Percentiles rank a stretch among this genome's conserved stretches.
These are phyloP conservation scores for Magnaporthiopsis incrustans DNA, from an alignment of 2,329 filamentous ascomycete genomes.

Conservation along the genomic window DNA sequence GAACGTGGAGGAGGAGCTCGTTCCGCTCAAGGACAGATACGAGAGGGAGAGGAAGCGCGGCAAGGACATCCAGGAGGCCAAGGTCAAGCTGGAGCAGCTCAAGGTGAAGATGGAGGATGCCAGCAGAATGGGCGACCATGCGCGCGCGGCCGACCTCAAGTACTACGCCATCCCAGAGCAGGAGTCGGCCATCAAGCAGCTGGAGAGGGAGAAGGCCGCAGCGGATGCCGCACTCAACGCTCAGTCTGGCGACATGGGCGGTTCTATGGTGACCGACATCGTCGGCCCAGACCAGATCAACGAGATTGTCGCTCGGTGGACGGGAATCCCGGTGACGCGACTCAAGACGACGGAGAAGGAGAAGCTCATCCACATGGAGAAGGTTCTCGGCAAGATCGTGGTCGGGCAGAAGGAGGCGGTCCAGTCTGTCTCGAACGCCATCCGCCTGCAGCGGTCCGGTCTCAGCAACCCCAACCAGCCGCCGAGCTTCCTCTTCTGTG, in stretches of 20 bases:
- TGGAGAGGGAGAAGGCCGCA: conserved; percentile 72
- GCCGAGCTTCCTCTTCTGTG: conserved; percentile 97
- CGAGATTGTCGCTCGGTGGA: conserved; percentile 94
- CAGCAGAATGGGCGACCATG: conserved; percentile 76
- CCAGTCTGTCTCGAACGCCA: conserved; percentile 86
- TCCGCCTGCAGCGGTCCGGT: conserved; percentile 88
- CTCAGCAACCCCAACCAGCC: conserved; percentile 94
- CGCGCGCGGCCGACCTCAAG: conserved; percentile 84
- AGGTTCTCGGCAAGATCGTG: conserved; percentile 71
- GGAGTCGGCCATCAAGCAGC: conserved; percentile 65
- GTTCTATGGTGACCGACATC: conserved; percentile 79
- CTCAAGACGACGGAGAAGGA: conserved; percentile 95
- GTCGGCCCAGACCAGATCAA: conserved; percentile 98
- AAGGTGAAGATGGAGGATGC: conserved; percentile 90
- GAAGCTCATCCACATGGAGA: conserved; percentile 97
- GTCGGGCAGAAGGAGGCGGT: conserved; percentile 94
- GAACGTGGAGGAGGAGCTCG: conserved; percentile 88
- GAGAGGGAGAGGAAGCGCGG: conserved; percentile 86
- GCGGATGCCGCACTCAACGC: conserved; percentile 65
- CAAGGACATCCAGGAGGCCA: conserved; percentile 87
- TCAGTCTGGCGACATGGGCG: conserved; percentile 47
- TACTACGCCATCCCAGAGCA: conserved; percentile 98
- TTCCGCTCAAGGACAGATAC: conserved; percentile 90
- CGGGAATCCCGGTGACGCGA: conserved; percentile 93
- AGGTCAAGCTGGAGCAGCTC: conserved; percentile 86